These are phyloP conservation scores for Paracoccidioides brasiliensis DNA, from an alignment of 2,329 filamentous ascomycete species.

Conservation along the genomic window DNA sequence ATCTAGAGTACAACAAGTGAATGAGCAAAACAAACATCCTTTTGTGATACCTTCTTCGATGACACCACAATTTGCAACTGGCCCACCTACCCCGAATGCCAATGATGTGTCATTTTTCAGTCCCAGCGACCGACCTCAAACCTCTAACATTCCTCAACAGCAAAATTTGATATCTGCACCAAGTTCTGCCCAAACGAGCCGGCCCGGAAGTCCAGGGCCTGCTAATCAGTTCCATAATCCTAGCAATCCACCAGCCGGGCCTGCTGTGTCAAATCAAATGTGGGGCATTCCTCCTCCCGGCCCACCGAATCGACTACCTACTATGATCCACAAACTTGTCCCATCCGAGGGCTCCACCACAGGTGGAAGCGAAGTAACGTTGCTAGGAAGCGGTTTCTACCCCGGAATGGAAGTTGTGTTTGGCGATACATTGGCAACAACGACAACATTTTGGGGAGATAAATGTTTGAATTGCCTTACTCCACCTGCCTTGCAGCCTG, in stretches of 20 bases:
- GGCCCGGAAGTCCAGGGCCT: slow-evolving; percentile 55
- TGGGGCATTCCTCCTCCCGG: slow-evolving; percentile 40
- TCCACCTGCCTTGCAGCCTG: slow-evolving; percentile 55
- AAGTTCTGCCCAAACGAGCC: slow-evolving; percentile 58
- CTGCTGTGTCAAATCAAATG: slow-evolving; percentile 37
- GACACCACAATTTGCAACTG: slow-evolving; percentile 40
- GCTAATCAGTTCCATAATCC: slow-evolving; percentile 28
- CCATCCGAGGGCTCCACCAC: slow-evolving; percentile 68
- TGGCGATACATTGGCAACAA: slow-evolving; percentile 54
- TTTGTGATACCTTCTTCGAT: slow-evolving; percentile 34
- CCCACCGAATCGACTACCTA: slow-evolving; percentile 40
- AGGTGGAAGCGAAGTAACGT: slow-evolving; percentile 76
- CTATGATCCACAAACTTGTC: slow-evolving; percentile 69
- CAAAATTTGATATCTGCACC: slow-evolving; percentile 58
- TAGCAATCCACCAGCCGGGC: slow-evolving; percentile 22
- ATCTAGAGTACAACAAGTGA: slow-evolving; percentile 15
- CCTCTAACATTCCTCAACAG: slow-evolving; percentile 51
- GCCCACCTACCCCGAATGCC: slow-evolving; percentile 53
- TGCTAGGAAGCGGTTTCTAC: slow-evolving; percentile 68
- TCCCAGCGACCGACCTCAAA: slow-evolving; percentile 45
- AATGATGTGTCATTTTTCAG: slow-evolving; percentile 48
- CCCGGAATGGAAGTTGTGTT: slow-evolving; percentile 76
- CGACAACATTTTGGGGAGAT: slow-evolving; percentile 69
- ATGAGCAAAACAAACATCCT: slow-evolving; percentile 31
- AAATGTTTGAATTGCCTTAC: slow-evolving; percentile 67